Evolutionary conservation across 768 basidiomycete species (phyloP).

Genomic region (Leccinum subgranulosum): DNA sequence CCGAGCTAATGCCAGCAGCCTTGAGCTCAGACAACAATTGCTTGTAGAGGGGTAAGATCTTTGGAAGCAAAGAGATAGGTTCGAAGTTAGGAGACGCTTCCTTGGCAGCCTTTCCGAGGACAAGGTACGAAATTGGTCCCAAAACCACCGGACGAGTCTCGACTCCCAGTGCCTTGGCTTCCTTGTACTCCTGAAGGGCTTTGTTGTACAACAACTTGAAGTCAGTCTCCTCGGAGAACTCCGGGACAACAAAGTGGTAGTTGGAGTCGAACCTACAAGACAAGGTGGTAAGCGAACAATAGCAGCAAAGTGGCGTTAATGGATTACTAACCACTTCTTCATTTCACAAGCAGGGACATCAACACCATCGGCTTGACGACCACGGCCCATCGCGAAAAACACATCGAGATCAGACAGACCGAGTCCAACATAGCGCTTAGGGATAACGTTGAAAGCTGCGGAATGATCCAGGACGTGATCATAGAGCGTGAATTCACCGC

Average conservation of each 20-base stretch:
- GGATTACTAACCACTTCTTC: slow-evolving; percentile 89
- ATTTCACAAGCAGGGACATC: slow-evolving; percentile 98
- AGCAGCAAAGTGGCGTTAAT: background rate
- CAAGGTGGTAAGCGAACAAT: slow-evolving; percentile 1
- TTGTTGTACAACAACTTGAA: slow-evolving; percentile 98
- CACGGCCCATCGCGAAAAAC: slow-evolving; percentile 99
- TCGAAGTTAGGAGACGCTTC: slow-evolving; percentile 82
- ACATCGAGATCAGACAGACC: slow-evolving; percentile 88
- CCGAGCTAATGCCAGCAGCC: slow-evolving; percentile 88
- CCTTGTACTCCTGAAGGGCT: slow-evolving; percentile 88
- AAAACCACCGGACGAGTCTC: slow-evolving; percentile 92
- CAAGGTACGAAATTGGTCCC: slow-evolving; percentile 93
- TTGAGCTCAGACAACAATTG: slow-evolving; percentile 89
- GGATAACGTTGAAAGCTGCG: slow-evolving; percentile 93
- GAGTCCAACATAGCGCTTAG: slow-evolving; percentile 86
- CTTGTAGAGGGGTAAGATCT: slow-evolving; percentile 89
- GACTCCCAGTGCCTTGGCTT: slow-evolving; percentile 89
- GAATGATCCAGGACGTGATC: slow-evolving; percentile 99
- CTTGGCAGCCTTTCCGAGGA: slow-evolving; percentile 88
- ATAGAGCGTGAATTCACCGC: slow-evolving; percentile 98
- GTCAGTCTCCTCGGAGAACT: slow-evolving; percentile 83
- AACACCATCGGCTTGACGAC: slow-evolving; percentile 89
- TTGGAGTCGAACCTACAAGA: slow-evolving; percentile 88
- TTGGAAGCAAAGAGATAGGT: slow-evolving; percentile 85
- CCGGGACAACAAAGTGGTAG: slow-evolving; percentile 98